Base-by-base conservation (phyloP, 345 rosid species). In the Cochlearia excelsa region DNA sequence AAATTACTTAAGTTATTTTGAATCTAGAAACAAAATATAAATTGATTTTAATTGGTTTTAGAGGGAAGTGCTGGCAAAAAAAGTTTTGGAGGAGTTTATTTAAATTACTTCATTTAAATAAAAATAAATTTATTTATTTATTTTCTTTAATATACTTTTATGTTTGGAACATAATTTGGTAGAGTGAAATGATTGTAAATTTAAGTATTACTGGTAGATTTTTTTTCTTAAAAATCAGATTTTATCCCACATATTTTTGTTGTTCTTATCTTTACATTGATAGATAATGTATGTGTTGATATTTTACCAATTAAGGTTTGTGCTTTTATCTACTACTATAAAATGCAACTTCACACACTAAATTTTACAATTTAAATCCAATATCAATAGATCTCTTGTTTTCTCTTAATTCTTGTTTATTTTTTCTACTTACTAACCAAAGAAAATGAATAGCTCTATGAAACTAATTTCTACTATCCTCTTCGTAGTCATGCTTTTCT, bases 381-480 rank as follows among this genome's bases (percentile, higher is more conserved):
- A 37, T 37, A 37, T 37, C 40, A 37, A 37, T 2, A 37, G 3
- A 6, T 37, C 7, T 8, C 5, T 37, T 37, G 40, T 37, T 37
- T 34, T 34, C 37, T 34, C 37, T 34, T 6, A 37, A 6, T 4
- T 4, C 5, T 4, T 37, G 7, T 4, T 37, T 37, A 37, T 37
- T 4, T 6, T 37, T 37, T 8, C 7, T 37, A 5, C 35, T 37
- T 37, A 37, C 40, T 33, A 33, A 33, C 35, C 7, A 6, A 10
- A 41, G 3, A 45, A 50, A 40, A 50, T 61, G 57, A 61, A 61
- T 26, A 41, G 47, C 10, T 41, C 26, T 16, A 30, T 48, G 37
- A 16, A 30, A 30, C 39, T 49, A 4, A 49, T 49, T 11, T 29
- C 39, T 39, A 39, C 46, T 0, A 8, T 49, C 30, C 39, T 48